Conservation (phyloP, 495 filamentous ascomycete species). For the Aspergillus taichungensis region DNA sequence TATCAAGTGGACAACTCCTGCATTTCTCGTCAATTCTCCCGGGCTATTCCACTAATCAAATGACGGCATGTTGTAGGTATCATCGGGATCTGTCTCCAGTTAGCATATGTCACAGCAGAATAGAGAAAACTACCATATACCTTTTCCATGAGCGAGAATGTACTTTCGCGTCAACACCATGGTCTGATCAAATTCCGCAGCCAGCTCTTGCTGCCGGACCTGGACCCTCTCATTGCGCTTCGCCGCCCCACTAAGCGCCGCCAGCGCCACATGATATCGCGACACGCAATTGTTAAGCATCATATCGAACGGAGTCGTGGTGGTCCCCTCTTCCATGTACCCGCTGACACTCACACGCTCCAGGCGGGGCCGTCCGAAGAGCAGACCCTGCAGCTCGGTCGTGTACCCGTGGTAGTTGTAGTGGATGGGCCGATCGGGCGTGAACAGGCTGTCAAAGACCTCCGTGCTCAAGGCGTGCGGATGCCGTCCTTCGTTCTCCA, state of each 20-base stretch:
- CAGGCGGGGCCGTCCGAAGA: slow-evolving; percentile 48
- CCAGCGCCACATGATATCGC: slow-evolving; percentile 52
- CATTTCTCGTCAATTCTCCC: not conserved
- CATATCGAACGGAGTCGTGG: slow-evolving; percentile 70
- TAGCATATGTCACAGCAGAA: too few species aligned
- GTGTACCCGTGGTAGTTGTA: slow-evolving; percentile 70
- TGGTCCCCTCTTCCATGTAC: slow-evolving; percentile 63
- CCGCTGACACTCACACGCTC: slow-evolving; percentile 49
- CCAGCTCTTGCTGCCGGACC: slow-evolving; percentile 35
- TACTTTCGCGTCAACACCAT: slow-evolving; percentile 46
- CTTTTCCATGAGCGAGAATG: slow-evolving; percentile 45
- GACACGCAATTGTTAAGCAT: slow-evolving; percentile 58
- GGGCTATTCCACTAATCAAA: slow-evolving; percentile 6
- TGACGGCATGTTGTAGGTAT: slow-evolving; percentile 44
- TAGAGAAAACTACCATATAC: slow-evolving; percentile 16
- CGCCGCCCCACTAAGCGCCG: slow-evolving; percentile 44
- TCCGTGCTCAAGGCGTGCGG: slow-evolving; percentile 50
- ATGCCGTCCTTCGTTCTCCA: slow-evolving; percentile 49
- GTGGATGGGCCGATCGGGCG: slow-evolving; percentile 47
- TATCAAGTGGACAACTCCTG: not conserved
- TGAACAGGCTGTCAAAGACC: slow-evolving; percentile 54
- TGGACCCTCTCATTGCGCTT: slow-evolving; percentile 43
- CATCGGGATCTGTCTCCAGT: slow-evolving; percentile 41
- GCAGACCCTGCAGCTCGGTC: slow-evolving; percentile 52
- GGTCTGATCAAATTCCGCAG: slow-evolving; percentile 39